phyloP scores from a whole-genome alignment of 2,329 filamentous ascomycete species.

The Pseudogymnoascus sp. region DNA sequence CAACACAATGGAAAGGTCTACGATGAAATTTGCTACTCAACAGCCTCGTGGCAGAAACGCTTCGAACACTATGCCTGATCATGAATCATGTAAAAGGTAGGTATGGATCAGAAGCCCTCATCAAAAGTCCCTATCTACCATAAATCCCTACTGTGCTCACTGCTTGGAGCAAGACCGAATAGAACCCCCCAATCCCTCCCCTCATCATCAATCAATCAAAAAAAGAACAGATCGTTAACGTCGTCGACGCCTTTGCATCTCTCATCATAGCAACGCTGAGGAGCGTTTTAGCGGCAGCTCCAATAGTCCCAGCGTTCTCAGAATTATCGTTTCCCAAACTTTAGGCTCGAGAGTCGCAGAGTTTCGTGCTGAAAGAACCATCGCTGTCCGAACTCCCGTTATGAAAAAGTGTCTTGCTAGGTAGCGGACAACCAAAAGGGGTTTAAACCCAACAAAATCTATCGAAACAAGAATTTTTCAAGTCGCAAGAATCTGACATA shows the following conservation, averaged over 20 bases:
- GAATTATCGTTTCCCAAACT: conserved; percentile 7
- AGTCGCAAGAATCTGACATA: conserved; percentile 4
- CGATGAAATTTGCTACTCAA: conserved; percentile 8
- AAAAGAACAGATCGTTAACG: conserved; percentile 8
- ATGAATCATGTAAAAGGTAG: conserved; percentile 9
- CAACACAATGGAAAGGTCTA: conserved; percentile 5
- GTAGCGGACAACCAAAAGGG: conserved; percentile 4
- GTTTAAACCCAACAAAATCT: conserved; percentile 3
- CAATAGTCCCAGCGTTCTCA: conserved; percentile 2
- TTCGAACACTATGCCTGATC: conserved; percentile 7
- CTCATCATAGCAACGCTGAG: conserved; percentile 2
- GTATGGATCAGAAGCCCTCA: conserved; percentile 2
- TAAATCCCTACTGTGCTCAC: conserved; percentile 8
- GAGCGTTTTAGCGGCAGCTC: conserved; percentile 1
- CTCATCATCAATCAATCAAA: conserved; percentile 9
- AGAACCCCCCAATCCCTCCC: not conserved
- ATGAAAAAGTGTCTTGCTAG: not conserved
- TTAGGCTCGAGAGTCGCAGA: not conserved
- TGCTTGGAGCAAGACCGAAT: not conserved
- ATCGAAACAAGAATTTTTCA: conserved; percentile 9
- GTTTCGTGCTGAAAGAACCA: not conserved
- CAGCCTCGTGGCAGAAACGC: not conserved
- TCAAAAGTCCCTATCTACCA: conserved; percentile 4
- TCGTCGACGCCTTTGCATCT: conserved; percentile 8
- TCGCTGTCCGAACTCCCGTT: conserved; percentile 1